Evolutionary conservation across 306 rosid genomes (phyloP).

Genomic region (Vachellia pachyceras): DNA sequence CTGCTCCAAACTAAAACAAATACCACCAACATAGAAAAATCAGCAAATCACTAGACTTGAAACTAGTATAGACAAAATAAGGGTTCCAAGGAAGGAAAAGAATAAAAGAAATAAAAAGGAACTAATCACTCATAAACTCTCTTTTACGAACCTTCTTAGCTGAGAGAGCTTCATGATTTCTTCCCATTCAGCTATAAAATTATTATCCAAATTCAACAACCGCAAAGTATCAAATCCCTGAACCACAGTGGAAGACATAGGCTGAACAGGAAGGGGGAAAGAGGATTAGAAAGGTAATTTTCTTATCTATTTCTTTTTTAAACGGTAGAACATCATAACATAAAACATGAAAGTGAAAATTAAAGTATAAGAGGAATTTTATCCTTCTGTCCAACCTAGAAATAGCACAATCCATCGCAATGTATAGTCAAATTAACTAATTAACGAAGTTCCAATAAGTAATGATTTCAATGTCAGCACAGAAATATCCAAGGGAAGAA

Average conservation of each 20-base stretch:
- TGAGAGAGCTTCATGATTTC: slow-evolving; percentile 83
- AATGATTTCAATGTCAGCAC: slow-evolving; percentile 27
- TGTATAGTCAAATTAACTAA: slow-evolving; percentile 1
- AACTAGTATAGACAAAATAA: slow-evolving; percentile 1
- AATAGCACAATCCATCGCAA: slow-evolving; percentile 16
- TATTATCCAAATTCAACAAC: slow-evolving; percentile 90
- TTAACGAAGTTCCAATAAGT: slow-evolving; percentile 5
- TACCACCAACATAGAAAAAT: slow-evolving; percentile 39
- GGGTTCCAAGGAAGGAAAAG: neutral
- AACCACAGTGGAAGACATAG: slow-evolving; percentile 65
- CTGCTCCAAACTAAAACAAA: slow-evolving; percentile 90
- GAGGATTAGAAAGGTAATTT: slow-evolving; percentile 33
- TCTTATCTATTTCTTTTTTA: slow-evolving; percentile 24
- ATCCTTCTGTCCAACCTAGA: slow-evolving; percentile 1
- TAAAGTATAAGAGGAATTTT: slow-evolving; percentile 6
- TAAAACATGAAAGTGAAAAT: slow-evolving; percentile 5
- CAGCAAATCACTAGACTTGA: slow-evolving; percentile 35
- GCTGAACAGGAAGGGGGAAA: slow-evolving; percentile 55
- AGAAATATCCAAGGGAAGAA: slow-evolving; percentile 18
- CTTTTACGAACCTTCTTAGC: slow-evolving; percentile 66
- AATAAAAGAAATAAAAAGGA: neutral
- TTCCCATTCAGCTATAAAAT: slow-evolving; percentile 79
- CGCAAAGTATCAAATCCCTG: slow-evolving; percentile 81
- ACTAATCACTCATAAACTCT: slow-evolving; percentile 25
- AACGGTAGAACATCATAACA: too few relatives aligned